These are phyloP conservation scores for Mycena epipterygia DNA, from an alignment of 768 basidiomycete genomes.

Conservation along the genomic window DNA sequence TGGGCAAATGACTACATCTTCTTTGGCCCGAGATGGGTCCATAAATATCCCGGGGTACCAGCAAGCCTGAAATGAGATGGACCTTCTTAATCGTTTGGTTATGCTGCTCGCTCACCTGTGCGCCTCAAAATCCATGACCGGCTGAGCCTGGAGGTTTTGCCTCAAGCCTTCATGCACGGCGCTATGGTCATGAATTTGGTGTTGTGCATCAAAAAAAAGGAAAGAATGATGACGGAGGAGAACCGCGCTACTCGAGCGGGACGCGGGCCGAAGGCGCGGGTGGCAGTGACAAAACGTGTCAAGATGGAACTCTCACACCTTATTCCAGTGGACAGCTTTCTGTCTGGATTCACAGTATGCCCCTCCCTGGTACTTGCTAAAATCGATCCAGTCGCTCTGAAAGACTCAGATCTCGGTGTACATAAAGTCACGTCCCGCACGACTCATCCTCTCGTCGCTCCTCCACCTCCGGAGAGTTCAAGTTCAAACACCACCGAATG, in stretches of 20 bases:
- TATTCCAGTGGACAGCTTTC: slow-evolving; percentile 45
- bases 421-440: slow-evolving; percentile 60
- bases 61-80: too few relatives aligned
- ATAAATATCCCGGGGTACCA: too few relatives aligned
- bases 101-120: too few relatives aligned
- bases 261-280: neutral
- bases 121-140: too few relatives aligned
- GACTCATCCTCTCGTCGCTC: slow-evolving; percentile 27
- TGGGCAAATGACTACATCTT: neutral
- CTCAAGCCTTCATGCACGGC: too few relatives aligned
- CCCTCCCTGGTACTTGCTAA: slow-evolving; percentile 37
- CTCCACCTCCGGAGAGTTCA: slow-evolving; percentile 1
- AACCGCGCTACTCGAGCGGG: too few relatives aligned
- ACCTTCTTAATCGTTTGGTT: too few relatives aligned
- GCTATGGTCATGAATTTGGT: too few relatives aligned
- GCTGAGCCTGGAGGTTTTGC: too few relatives aligned
- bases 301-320: slow-evolving; percentile 3
- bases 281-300: neutral
- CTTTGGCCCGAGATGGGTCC: too few relatives aligned
- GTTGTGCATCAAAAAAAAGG: too few relatives aligned
- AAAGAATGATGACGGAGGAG: too few relatives aligned
- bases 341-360: slow-evolving; percentile 59
- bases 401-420: slow-evolving; percentile 62
- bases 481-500: slow-evolving; percentile 36
- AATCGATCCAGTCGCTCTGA: slow-evolving; percentile 48